Conservation (phyloP, 305 asterid species). For the Stenogyne calaminthoides region DNA sequence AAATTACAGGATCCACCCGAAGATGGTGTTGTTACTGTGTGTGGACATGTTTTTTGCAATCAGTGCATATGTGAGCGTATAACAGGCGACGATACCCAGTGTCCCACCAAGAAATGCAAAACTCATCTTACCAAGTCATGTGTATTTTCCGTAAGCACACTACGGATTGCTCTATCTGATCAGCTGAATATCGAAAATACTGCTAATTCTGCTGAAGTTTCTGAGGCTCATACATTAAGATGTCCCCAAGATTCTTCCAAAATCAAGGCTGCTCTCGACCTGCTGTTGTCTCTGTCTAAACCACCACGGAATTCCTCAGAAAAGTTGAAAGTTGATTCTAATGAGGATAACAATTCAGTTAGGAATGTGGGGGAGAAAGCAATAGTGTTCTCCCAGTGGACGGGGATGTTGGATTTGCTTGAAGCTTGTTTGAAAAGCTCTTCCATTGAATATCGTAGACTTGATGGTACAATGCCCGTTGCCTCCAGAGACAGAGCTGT, state of each 20-base stretch:
- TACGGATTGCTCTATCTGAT: constrained; percentile 60
- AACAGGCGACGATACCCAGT: constrained; percentile 74
- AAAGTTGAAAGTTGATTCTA: constrained; percentile 5
- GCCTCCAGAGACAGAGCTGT: constrained; percentile 91
- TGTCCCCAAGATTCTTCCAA: constrained; percentile 78
- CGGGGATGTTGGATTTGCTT: constrained; percentile 96
- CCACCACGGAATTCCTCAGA: constrained; percentile 32
- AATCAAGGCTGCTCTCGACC: constrained; percentile 84
- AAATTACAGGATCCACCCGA: constrained; percentile 91
- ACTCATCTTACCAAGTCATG: constrained; percentile 50
- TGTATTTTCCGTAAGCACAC: constrained; percentile 65
- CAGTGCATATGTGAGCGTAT: constrained; percentile 93
- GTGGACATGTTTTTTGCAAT: constrained; percentile 96
- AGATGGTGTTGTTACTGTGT: constrained; percentile 86
- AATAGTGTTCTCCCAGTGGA: constrained; percentile 98
- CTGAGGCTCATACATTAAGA: constrained; percentile 39
- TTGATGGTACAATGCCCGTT: constrained; percentile 95
- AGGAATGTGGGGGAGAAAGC: constrained; percentile 76
- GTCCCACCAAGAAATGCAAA: constrained; percentile 85
- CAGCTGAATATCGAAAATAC: constrained; percentile 40
- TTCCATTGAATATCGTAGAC: constrained; percentile 82
- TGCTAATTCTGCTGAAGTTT: constrained; percentile 41
- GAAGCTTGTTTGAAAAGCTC: constrained; percentile 72
- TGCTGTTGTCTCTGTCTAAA: constrained; percentile 57
- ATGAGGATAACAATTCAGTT: constrained; percentile 25